phyloP scores from a whole-genome alignment of 306 rosid species.

The Fagus crenata region DNA sequence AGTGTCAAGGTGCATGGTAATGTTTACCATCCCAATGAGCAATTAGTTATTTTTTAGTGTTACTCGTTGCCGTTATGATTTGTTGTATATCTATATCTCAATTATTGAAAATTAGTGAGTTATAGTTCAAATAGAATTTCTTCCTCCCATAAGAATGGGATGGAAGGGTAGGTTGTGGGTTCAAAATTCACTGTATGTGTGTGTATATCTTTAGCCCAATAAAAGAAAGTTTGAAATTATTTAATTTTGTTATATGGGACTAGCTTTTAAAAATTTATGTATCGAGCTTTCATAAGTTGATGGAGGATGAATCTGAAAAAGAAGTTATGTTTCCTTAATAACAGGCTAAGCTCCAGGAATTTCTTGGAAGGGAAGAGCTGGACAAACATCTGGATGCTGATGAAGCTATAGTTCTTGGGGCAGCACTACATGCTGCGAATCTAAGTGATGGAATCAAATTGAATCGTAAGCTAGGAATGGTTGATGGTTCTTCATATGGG shows the following conservation, averaged over 20 bases:
- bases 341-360: constrained; percentile 93
- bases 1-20: constrained; percentile 2
- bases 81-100: not conserved
- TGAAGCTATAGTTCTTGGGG: constrained; percentile 93
- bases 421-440: constrained; percentile 89
- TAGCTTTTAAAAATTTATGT: not conserved
- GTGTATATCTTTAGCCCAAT: too few species aligned
- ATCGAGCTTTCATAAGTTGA: not conserved
- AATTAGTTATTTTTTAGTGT: not conserved
- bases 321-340: constrained; percentile 5
- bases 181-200: too few species aligned
- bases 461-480: constrained; percentile 96
- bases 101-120: not conserved
- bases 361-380: constrained; percentile 84
- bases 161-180: too few species aligned
- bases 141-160: too few species aligned
- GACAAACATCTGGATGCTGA: constrained; percentile 97
- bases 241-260: not conserved
- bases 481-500: constrained; percentile 92
- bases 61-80: not conserved
- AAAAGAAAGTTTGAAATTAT: too few species aligned
- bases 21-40: not conserved
- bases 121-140: too few species aligned
- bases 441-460: constrained; percentile 95
- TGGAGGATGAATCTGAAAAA: not conserved